Conservation (phyloP, 768 basidiomycete species). For the Cystobasidiopsis lactophilus region DNA sequence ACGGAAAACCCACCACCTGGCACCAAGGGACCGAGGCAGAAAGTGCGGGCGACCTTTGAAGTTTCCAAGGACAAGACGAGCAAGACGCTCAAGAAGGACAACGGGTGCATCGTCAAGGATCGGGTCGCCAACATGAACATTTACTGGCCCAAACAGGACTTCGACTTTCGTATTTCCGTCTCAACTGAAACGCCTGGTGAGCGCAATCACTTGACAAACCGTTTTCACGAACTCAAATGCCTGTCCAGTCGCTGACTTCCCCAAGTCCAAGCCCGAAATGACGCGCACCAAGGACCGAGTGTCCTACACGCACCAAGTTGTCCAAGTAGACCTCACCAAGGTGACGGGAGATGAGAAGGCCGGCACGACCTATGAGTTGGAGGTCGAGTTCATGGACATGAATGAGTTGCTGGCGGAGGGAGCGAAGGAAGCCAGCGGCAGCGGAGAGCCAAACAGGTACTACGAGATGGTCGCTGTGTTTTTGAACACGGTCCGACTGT, state of each 20-base stretch:
- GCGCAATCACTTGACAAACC: constrained; percentile 18
- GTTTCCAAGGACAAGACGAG: constrained; percentile 2
- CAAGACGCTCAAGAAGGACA: constrained; percentile 18
- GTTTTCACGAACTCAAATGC: neutral
- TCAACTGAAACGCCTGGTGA: constrained; percentile 72
- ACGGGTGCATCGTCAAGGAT: constrained; percentile 44
- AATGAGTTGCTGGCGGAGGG: constrained; percentile 49
- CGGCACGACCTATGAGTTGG: constrained; percentile 49
- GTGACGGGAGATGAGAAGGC: constrained; percentile 36
- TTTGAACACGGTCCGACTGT: constrained; percentile 74
- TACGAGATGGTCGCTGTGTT: constrained; percentile 81
- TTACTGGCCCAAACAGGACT: constrained; percentile 51
- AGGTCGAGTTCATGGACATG: constrained; percentile 57
- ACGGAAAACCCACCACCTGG: constrained; percentile 4
- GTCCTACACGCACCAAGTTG: constrained; percentile 83
- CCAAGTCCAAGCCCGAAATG: constrained; percentile 6
- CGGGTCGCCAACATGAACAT: constrained; percentile 74
- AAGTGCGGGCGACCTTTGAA: neutral
- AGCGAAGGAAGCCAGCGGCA: constrained; percentile 32
- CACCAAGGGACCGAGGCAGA: neutral
- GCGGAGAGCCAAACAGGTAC: constrained; percentile 44
- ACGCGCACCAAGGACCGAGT: constrained; percentile 59
- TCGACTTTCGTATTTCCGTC: constrained; percentile 85
- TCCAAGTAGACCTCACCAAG: constrained; percentile 79
- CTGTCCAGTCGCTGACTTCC: neutral